Base-by-base conservation (phyloP, 306 rosid species). In the Alnus glutinosa region DNA sequence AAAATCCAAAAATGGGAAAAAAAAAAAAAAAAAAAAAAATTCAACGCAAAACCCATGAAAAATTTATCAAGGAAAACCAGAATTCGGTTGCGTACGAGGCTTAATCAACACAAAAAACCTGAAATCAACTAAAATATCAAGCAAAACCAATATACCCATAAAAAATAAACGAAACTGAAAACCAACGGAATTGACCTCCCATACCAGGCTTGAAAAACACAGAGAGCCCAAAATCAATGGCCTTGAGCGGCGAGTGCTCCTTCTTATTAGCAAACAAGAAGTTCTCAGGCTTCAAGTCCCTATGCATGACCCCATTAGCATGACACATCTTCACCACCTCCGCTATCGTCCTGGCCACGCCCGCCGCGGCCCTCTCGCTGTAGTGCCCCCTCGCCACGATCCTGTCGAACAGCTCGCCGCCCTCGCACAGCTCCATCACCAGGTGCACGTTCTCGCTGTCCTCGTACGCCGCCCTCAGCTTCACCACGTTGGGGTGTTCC, bases 291-390 rank as follows among this genome's bases (percentile, higher is more conserved):
- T 93, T 93, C 54, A 92, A 88, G 79, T 92, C 97, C 14, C 97
- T 83, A 73, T 92, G 97, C 93, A 92, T 85, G 39, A 92, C 97
- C 8, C 96, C 97, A 74, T 93, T 91, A 1, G 85, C 79, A 47
- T 93, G 97, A 28, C 97, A 93, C 97, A 93, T 93, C 78, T 90
- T 84, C 9, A 93, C 97, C 55, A 93, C 97, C 86, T 91, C 97
- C 0, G 90, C 96, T 4, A 93, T 82, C 0, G 96, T 93, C 78
- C 92, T 82, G 0, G 92, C 96, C 19, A 93, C 94, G 69, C 83
- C 79, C 15, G 97, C 96, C 15, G 97, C 97, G 0, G 97, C 97
- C 28, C 97, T 86, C 78, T 93, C 97, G 16, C 92, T 87, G 84
- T 93, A 93, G 42, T 93, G 97, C 0, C 97, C 97, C 5, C 97